Base-by-base conservation (phyloP, 2,329 filamentous ascomycete genomes). In the Alternaria infectoria region DNA sequence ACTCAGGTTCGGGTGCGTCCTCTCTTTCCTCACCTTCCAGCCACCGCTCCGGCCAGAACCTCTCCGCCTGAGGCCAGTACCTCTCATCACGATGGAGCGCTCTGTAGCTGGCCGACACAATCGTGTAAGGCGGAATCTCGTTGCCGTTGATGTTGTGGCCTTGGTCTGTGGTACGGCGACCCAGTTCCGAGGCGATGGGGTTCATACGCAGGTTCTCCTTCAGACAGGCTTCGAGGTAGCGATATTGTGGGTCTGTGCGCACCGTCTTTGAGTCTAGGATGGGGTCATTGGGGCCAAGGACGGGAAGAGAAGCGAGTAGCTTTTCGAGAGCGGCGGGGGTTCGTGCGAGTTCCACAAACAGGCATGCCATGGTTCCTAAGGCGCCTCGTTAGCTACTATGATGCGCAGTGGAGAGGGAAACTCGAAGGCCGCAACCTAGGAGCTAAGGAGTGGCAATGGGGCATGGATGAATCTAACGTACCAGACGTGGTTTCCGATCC, bases 11-110 rank as follows among this genome's bases (percentile, higher is more conserved):
- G 12, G 54, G 54, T 23, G 43, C 54, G 28, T 15, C n/a, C 25
- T 47, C 40, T 17, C 54, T 56, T 19, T 56, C 54, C 40, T 56
- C 26, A 23, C 43, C 43, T 15, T 56, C 43, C 23, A 56, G 43
- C 54, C 43, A 56, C 11, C 25, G 54, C 43, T 56, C 54, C 11
- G 54, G 54, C 54, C 54, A 46, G 45, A 56, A 47, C 54, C 26
- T 56, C 11, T 56, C 21, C 12, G 54, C 25, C 54, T 56, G 15
- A 17, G 43, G 54, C 54, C 54, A 56, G 15, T 47, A 56, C 17
- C 54, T 19, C 30, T 46, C 26, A 45, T 56, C 26, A 2, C 54
- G 43, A 46, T 47, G 54, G 11, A 56, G 43, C 7, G 54, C 54
- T 19, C 43, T 47, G 17, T 56, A 47, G 30, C 54, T 56, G 25